Conservation (phyloP, 768 basidiomycete species). For the Mycena rebaudengoi region DNA sequence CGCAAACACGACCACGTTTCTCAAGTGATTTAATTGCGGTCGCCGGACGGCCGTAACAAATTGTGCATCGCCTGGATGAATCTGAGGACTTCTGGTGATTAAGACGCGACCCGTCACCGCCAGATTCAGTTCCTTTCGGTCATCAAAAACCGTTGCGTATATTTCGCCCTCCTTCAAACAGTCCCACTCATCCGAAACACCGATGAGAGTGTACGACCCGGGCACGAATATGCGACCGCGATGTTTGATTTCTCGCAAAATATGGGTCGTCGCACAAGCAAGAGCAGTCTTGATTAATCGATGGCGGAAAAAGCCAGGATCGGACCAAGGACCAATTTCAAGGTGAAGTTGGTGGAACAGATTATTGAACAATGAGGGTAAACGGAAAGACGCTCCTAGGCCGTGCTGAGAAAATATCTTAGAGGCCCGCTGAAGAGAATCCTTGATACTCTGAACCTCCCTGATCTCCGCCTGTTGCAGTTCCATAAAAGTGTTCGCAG, state of each 20-base stretch:
- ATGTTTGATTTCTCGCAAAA: constrained; percentile 60
- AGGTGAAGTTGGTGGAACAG: constrained; percentile 42
- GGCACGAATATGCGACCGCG: constrained; percentile 60
- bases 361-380: constrained; percentile 52
- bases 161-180: constrained; percentile 57
- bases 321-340: constrained; percentile 28
- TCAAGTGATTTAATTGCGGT: constrained; percentile 47
- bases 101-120: constrained; percentile 47
- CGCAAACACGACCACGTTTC: constrained; percentile 60
- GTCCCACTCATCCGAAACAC: constrained; percentile 60
- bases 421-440: constrained; percentile 45
- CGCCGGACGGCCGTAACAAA: constrained; percentile 51
- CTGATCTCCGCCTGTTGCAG: constrained; percentile 49
- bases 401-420: constrained; percentile 52
- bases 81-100: constrained; percentile 61
- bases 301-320: constrained; percentile 34
- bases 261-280: constrained; percentile 50
- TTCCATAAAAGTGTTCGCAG: constrained; percentile 37
- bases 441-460: constrained; percentile 43
- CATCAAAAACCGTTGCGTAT: constrained; percentile 50
- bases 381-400: constrained; percentile 53
- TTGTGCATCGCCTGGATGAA: constrained; percentile 60
- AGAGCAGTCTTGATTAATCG: constrained; percentile 47
- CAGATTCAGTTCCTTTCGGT: constrained; percentile 33
- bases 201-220: constrained; percentile 57